Evolutionary conservation across 2,329 filamentous ascomycete genomes (phyloP), one percentile per base, ranked within the genome.

Genomic region (Phialocephala sp.): DNA sequence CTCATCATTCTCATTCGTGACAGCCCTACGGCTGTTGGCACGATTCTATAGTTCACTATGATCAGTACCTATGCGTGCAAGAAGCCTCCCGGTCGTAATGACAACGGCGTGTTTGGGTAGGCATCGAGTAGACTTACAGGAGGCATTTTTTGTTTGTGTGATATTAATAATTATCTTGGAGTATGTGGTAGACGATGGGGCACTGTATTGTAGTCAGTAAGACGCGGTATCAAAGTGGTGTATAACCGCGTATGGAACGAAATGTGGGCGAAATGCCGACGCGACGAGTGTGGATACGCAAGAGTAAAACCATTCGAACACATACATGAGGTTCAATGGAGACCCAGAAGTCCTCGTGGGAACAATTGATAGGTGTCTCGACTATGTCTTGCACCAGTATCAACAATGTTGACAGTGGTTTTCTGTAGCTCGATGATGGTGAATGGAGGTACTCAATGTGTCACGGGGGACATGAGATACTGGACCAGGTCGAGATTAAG

Each of bases 1-100:
- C 83, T 97, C 95, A 79, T 97, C 94, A 78, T 97, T 97, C 84
- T 97, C 94, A 80, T 96, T 95, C 71, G 90, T 91, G 75, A 90
- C 86, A 78, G 89, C 86, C 81, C 93, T 90, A 78, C 89, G 86
- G 80, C 91, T 87, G 75, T 88, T 84, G 77, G 87, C 83, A 80
- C 91, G 90, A 83, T 90, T 90, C 76, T 71, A 68, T 54, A 20
- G n/a, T 24, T 22, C 22, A 27, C 22, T 27, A 18, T 32, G 22
- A 54, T 54, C 14, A 54, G 50, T 54, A 54, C 11, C 14, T 54
- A n/a, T 54, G 18, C 24, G 50, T 54, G 24, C 12, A 54, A 54
- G 24, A 52, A 27, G 18, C 14, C 50, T 54, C 24, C 18, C 12
- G 24, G 50, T 32, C 50, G 50, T 22, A 22, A 54, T 22, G 24